Percentiles rank a stretch among this genome's conserved stretches.
Conservation (phyloP, 441 rosid species). For the Euphorbia schlechtendalii region DNA sequence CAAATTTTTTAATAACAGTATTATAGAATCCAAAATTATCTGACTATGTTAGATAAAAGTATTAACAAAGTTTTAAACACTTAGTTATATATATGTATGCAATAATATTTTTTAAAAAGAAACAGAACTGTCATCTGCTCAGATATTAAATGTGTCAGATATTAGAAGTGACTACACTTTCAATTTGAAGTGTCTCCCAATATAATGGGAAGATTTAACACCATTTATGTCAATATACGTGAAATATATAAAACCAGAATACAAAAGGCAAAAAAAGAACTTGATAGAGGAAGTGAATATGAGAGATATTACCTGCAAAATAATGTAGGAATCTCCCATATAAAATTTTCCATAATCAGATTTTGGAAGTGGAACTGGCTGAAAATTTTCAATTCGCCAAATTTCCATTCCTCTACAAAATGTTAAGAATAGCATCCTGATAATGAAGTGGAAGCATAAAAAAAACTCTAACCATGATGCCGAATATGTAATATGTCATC, state of each 20-base stretch:
- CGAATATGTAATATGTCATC: not conserved
- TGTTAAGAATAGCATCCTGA: slow-evolving; percentile 45
- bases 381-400: slow-evolving; percentile 96
- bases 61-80: too few relatives aligned
- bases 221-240: not conserved
- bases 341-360: slow-evolving; percentile 93
- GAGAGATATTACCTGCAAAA: slow-evolving; percentile 59
- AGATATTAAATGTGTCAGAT: not conserved
- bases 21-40: too few relatives aligned
- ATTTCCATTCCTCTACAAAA: slow-evolving; percentile 84
- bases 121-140: not conserved
- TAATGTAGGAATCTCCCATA: slow-evolving; percentile 86
- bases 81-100: not conserved
- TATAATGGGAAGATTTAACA: not conserved
- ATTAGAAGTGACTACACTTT: not conserved
- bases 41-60: too few relatives aligned
- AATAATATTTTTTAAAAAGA: not conserved
- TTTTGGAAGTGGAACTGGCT: slow-evolving; percentile 74
- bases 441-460: slow-evolving; percentile 20
- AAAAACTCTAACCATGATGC: not conserved
- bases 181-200: not conserved
- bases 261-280: not conserved
- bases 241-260: not conserved
- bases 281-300: not conserved
- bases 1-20: not conserved